Percentiles rank a stretch among this genome's conserved stretches.
Evolutionary conservation across 192 early-diverging fungal genomes (phyloP).

Genomic region (Coemansia sp.): DNA sequence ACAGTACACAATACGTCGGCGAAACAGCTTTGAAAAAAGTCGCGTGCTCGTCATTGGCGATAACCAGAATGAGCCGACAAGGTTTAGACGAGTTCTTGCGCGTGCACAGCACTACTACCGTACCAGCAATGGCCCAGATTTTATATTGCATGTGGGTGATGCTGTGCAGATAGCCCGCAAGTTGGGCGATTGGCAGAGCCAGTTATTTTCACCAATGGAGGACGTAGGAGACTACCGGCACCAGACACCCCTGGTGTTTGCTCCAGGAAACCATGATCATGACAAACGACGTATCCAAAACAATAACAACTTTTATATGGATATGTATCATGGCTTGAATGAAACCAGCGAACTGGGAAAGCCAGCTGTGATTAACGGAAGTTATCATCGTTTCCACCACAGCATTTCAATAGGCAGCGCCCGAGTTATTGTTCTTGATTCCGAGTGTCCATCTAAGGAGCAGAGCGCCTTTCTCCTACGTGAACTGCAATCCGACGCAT

Average conservation of each 20-base stretch:
- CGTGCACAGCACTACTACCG: conserved; percentile 11
- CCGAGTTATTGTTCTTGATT: conserved; percentile 68
- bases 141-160: conserved; percentile 71
- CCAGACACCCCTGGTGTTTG: conserved; percentile 62
- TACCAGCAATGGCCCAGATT: conserved; percentile 28
- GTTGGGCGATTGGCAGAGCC: conserved; percentile 69
- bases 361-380: conserved; percentile 14
- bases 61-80: conserved; percentile 38
- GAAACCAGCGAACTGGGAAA: conserved; percentile 18
- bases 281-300: conserved; percentile 54
- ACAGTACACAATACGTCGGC: conserved; percentile 24
- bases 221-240: conserved; percentile 57
- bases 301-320: conserved; percentile 52
- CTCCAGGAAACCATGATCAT: conserved; percentile 75
- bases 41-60: conserved; percentile 44
- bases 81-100: conserved; percentile 28
- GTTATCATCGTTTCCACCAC: conserved; percentile 41
- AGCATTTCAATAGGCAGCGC: conserved; percentile 57
- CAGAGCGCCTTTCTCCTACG: conserved; percentile 63
- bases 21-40: background rate
- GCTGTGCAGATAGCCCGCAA: conserved; percentile 59
- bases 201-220: conserved; percentile 65
- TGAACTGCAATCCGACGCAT: conserved; percentile 60
- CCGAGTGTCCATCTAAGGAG: conserved; percentile 60
- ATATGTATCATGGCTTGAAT: conserved; percentile 47